Evolutionary conservation across 2,329 filamentous ascomycete species (phyloP), one percentile per base, ranked within the genome.

Genomic region (Neophaeococcomyces mojaviensis): DNA sequence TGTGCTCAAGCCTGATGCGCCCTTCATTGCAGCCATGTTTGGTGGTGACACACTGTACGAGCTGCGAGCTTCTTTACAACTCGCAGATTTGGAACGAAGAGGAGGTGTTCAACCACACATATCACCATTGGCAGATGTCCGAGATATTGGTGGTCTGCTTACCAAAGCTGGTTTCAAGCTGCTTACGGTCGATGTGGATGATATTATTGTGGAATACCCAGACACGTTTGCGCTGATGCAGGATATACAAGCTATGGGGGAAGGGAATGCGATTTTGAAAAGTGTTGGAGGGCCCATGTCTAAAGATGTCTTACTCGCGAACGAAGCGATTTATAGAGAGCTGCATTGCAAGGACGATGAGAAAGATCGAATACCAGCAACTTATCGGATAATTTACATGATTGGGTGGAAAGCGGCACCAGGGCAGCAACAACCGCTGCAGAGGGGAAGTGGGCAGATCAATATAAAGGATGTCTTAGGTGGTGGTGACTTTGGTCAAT

Each of bases 341-440:
- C 68, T 98, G 47, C 88, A 98, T 64, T 89, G 86, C 15, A 88
- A 94, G 58, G 76, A 81, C 35, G 58, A 44, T 49, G 55, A 51
- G 46, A 59, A 60, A 18, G 60, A 63, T 32, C 66, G 68, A 1
- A 74, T 92, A 51, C 92, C 92, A 1, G 92, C 92, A 1, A 98
- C 92, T 0, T 98, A 96, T 62, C 78, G 92, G 56, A 76, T 95
- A 57, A 96, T 98, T 51, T 95, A 92, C 65, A 96, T 97, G 89
- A 98, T 98, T 66, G 92, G 92, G 0, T 98, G 92, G 92, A 94
- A 90, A 62, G 86, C 89, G 55, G 83, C 86, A 2, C 76, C 77
- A 24, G 78, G 82, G 44, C 89, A 97, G 67, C 74, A 82, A 2
- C 74, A 90, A 66, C 89, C 92, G 4, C 68, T 97, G 48, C 68